Evolutionary conservation across 768 basidiomycete species (phyloP).

Genomic region (Macrolepiota fuliginosa): DNA sequence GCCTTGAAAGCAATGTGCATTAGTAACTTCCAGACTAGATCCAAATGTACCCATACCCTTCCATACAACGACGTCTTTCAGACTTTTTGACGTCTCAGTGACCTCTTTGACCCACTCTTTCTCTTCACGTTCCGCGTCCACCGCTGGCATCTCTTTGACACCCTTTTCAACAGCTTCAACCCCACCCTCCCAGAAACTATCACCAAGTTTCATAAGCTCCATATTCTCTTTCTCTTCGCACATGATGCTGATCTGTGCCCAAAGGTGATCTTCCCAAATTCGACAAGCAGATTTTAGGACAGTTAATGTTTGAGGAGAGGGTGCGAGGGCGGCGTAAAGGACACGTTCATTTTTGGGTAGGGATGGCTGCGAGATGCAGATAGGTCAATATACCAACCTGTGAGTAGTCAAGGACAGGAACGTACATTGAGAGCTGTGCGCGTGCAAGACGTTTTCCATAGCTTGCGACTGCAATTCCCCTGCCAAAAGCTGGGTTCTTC

Average conservation of each 20-base stretch:
- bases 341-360: constrained; percentile 76
- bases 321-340: constrained; percentile 84
- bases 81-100: constrained; percentile 47
- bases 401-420: not conserved
- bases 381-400: not conserved
- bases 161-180: constrained; percentile 41
- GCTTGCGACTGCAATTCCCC: constrained; percentile 72
- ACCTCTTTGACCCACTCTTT: constrained; percentile 71
- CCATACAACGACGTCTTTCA: constrained; percentile 54
- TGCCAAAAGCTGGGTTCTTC: constrained; percentile 54
- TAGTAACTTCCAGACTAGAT: constrained; percentile 20
- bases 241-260: constrained; percentile 82
- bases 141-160: constrained; percentile 21
- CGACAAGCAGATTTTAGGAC: constrained; percentile 73
- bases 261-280: constrained; percentile 95
- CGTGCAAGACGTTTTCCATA: constrained; percentile 89
- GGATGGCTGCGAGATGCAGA: constrained; percentile 36
- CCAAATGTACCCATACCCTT: constrained; percentile 43
- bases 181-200: constrained; percentile 83
- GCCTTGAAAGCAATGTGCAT: constrained; percentile 37
- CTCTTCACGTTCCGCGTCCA: constrained; percentile 39
- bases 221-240: constrained; percentile 79
- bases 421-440: constrained; percentile 76
- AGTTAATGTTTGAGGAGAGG: constrained; percentile 60
- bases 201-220: constrained; percentile 64